Evolutionary conservation across 805 yeast species (phyloP), one percentile per base, ranked within the genome.

Genomic region (Schwanniomyces sp.): DNA sequence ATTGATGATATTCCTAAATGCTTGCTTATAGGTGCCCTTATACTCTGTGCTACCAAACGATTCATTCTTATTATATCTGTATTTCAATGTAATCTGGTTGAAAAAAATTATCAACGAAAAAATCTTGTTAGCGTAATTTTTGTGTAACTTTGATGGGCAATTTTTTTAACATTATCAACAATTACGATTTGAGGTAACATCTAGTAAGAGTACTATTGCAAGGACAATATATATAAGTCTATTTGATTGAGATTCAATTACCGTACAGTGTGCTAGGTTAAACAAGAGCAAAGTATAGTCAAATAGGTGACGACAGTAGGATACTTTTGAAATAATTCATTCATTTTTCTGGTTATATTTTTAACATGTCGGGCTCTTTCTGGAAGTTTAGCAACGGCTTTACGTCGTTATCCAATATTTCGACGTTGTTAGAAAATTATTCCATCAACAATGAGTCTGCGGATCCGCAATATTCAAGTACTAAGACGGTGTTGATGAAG

Each of bases 341-440:
- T 39, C 41, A 25, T 39, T 37, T 34, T 25, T 39, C 24, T 18
- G 24, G 26, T 14, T 14, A 26, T 39, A 25, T 39, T 26, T 39
- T 39, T 39, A 26, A 30, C 26, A 73, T 74, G 78, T 72, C 76
- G n/a, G 74, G 77, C 16, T 69, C 76, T 16, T 74, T 73, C 54
- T 74, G 78, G 78, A 73, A 73, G 56, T 72, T 73, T 55, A 70
- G 74, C 50, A 73, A 71, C 56, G 78, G 78, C 43, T 72, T 72
- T 55, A 67, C 75, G 25, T 70, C 76, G 41, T 56, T 72, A 34
- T 70, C 75, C 27, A 73, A 72, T 44, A 67, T 74, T 41, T 62
- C 71, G 39, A 64, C 72, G 12, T 57, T 74, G 25, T 62, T 74
- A 46, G 78, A 74, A 45, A 62, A 64, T 44, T 61, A 68, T 48